Base-by-base conservation (phyloP, 2,329 filamentous ascomycete genomes). In the Fonsecaea monophora region DNA sequence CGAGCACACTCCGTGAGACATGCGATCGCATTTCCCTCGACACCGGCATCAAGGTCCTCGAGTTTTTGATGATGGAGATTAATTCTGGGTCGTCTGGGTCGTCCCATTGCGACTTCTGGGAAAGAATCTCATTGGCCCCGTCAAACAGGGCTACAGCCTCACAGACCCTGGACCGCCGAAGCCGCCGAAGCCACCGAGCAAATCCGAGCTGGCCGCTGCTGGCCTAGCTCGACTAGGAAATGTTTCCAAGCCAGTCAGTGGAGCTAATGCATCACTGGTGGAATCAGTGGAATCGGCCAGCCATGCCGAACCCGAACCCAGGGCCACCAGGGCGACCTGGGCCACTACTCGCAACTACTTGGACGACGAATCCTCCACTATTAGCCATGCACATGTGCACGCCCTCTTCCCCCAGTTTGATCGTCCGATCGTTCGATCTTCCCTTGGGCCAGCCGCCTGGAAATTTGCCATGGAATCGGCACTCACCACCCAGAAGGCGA, bases 141-240 rank as follows among this genome's bases (percentile, higher is more conserved):
- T 25, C 45, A 3, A 50, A 50, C 18, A 50, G 45, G 21, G 42
- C 42, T 48, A 50, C 45, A 50, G 18, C 45, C 45, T 45, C 5
- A 50, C 45, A 25, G 15, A 25, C 21, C 18, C 18, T 50, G 18
- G 18, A n/a, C 21, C 45, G 45, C 45, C 45, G 45, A 50, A 50
- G 45, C 18, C 45, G 45, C 45, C 45, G 45, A 50, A 50, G 45
- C 25, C 18, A 50, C 45, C 45, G 45, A 50, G 45, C 45, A 50
- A 50, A 25, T 21, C 45, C 45, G 45, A 50, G 45, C 45, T 25
- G 9, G 18, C 45, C 45, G 25, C 25, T 25, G 25, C 25, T 25
- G 25, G 25, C 2, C 25, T 50, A 25, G 10, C 45, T 25, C 45
- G 7, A 50, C 25, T 50, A 12, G 45, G 45, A 8, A 3, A 25